phyloP scores from a whole-genome alignment of 257 asterid species.

The Orobanche coerulescens region DNA sequence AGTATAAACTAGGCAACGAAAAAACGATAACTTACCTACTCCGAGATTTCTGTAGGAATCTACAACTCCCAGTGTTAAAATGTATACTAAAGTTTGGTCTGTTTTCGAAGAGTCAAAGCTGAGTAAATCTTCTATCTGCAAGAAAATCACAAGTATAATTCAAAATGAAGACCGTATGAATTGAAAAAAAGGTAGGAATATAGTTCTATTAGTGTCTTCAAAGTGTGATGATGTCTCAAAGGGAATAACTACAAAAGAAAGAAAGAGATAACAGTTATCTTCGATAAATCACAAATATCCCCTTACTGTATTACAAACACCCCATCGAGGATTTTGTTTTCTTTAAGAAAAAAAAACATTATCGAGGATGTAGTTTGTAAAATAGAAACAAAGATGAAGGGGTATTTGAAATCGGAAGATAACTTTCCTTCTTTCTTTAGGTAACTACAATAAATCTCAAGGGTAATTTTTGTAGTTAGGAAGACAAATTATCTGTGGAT shows the following conservation, averaged over 20 bases:
- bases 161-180: background rate
- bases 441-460: background rate
- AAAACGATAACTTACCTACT: constrained; percentile 48
- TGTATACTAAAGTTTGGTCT: constrained; percentile 70
- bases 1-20: constrained; percentile 4
- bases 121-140: constrained; percentile 75
- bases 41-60: constrained; percentile 84
- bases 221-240: background rate
- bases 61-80: constrained; percentile 86
- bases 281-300: background rate
- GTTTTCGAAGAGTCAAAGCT: constrained; percentile 59
- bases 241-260: background rate
- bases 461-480: background rate
- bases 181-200: background rate
- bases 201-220: background rate
- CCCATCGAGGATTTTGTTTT: too few species aligned
- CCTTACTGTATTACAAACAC: background rate
- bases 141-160: constrained; percentile 14
- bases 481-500: too few species aligned
- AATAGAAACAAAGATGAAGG: too few species aligned
- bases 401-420: too few species aligned
- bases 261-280: background rate
- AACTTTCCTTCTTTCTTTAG: too few species aligned
- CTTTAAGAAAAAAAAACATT: too few species aligned
- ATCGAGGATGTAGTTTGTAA: too few species aligned